Evolutionary conservation across 2,329 filamentous ascomycete species (phyloP).

Genomic region (Amauroascus verrucosus): DNA sequence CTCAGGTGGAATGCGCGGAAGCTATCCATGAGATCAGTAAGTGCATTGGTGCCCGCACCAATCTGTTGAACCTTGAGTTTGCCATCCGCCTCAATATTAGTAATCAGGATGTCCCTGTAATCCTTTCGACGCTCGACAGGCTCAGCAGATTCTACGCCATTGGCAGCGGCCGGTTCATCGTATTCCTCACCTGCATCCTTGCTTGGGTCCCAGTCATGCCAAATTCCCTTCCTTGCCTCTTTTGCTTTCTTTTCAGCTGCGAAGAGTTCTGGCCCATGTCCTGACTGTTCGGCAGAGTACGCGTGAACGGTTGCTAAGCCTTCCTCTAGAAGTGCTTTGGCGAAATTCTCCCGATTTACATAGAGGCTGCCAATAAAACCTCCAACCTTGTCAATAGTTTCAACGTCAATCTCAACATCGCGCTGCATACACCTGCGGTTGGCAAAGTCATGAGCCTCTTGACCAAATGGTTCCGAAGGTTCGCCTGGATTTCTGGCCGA

Average conservation of each 20-base stretch:
- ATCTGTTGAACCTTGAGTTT: constrained; percentile 87
- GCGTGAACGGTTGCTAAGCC: constrained; percentile 84
- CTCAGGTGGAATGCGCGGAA: constrained; percentile 88
- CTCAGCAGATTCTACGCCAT: constrained; percentile 44
- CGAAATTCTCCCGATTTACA: constrained; percentile 90
- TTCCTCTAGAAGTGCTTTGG: constrained; percentile 86
- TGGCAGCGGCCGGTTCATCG: constrained; percentile 38
- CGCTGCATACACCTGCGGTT: constrained; percentile 82
- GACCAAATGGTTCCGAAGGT: constrained; percentile 82
- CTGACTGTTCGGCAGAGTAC: constrained; percentile 92
- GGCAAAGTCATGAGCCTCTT: constrained; percentile 87
- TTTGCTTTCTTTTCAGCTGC: constrained; percentile 83
- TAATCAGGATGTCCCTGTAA: constrained; percentile 89
- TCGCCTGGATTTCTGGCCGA: constrained; percentile 73
- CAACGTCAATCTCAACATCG: constrained; percentile 90
- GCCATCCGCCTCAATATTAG: constrained; percentile 72
- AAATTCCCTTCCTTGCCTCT: constrained; percentile 74
- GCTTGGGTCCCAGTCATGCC: constrained; percentile 89
- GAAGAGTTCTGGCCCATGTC: constrained; percentile 76
- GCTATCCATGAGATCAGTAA: constrained; percentile 79
- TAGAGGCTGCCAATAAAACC: constrained; percentile 94
- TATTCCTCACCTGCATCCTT: constrained; percentile 60
- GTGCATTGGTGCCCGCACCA: constrained; percentile 70
- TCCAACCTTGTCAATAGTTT: constrained; percentile 90
- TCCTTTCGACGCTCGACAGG: constrained; percentile 61